Percentiles rank a stretch among this genome's conserved stretches.
These are phyloP conservation scores for Lodderomyces theae DNA, from an alignment of 1,139 yeast species.

Conservation along the genomic window DNA sequence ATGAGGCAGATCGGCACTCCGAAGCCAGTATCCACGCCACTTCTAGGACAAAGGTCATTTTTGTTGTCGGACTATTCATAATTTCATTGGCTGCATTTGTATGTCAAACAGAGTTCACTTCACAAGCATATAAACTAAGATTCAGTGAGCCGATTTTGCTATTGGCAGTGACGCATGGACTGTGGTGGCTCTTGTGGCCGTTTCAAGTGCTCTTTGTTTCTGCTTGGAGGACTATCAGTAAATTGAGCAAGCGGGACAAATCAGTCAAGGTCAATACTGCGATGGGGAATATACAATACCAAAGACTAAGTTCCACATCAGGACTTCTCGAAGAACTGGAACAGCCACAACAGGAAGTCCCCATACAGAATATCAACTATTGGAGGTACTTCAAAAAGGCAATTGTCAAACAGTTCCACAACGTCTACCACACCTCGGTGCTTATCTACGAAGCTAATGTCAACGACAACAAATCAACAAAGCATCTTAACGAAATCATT, in stretches of 20 bases:
- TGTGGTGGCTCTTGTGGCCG: conserved; percentile 79
- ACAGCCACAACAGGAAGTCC: conserved; percentile 9
- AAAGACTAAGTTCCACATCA: conserved; percentile 25
- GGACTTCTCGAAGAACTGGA: conserved; percentile 28
- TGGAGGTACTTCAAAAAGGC: conserved; percentile 40
- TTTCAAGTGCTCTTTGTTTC: conserved; percentile 56
- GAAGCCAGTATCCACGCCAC: conserved; percentile 11
- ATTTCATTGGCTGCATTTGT: conserved; percentile 67
- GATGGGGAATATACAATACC: conserved; percentile 20
- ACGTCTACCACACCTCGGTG: conserved; percentile 51
- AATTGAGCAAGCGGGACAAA: conserved; percentile 13
- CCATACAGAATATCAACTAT: conserved; percentile 19
- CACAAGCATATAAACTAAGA: conserved; percentile 59
- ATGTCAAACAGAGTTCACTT: conserved; percentile 75
- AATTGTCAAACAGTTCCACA: conserved; percentile 48
- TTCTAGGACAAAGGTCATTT: conserved; percentile 42
- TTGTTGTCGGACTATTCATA: conserved; percentile 57
- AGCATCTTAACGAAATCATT: conserved; percentile 35
- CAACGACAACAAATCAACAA: conserved; percentile 33
- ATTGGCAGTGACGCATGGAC: conserved; percentile 70
- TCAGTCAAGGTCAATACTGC: background rate
- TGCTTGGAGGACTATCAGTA: conserved; percentile 37
- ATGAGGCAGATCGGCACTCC: conserved; percentile 11
- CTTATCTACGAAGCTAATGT: conserved; percentile 43
- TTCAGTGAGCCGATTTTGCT: conserved; percentile 71